Percentiles rank a stretch among this genome's conserved stretches.
Evolutionary conservation across 169 alveolate genomes (phyloP).

Genomic region (Cryptosporidium baileyi): DNA sequence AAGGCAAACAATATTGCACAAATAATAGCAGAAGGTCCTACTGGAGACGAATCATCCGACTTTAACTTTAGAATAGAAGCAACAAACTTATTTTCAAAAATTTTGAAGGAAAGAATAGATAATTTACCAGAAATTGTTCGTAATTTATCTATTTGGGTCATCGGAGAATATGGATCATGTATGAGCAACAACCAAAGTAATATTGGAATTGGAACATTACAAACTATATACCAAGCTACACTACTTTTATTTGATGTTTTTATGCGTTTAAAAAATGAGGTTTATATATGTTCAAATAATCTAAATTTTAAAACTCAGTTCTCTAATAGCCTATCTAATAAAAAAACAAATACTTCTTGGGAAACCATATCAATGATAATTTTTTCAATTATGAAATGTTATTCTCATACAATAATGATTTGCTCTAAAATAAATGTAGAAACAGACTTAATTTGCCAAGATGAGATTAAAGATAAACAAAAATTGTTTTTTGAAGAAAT

Average conservation of each 20-base stretch:
- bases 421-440: not conserved
- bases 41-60: conserved; percentile 48
- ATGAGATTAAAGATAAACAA: not conserved
- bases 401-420: conserved; percentile 1
- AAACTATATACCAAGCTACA: not conserved
- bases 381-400: conserved; percentile 13
- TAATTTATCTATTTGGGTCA: conserved; percentile 57
- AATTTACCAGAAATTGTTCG: conserved; percentile 25
- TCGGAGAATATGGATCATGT: conserved; percentile 61
- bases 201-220: not conserved
- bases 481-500: conserved; percentile 18
- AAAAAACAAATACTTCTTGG: not conserved
- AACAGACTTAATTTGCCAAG: not conserved
- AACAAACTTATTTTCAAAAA: not conserved
- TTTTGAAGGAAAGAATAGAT: conserved; percentile 1
- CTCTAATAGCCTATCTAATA: not conserved
- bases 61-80: conserved; percentile 41
- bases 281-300: not conserved
- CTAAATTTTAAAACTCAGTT: not conserved
- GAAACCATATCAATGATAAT: conserved; percentile 51
- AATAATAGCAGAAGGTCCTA: conserved; percentile 80
- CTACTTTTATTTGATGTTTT: not conserved
- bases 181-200: not conserved
- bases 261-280: not conserved
- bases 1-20: conserved; percentile 83